A percentile compares a stretch with the other conserved stretches of the same genome.
Conservation (phyloP, 331 rosid genomes). For the Quercus phellos region DNA sequence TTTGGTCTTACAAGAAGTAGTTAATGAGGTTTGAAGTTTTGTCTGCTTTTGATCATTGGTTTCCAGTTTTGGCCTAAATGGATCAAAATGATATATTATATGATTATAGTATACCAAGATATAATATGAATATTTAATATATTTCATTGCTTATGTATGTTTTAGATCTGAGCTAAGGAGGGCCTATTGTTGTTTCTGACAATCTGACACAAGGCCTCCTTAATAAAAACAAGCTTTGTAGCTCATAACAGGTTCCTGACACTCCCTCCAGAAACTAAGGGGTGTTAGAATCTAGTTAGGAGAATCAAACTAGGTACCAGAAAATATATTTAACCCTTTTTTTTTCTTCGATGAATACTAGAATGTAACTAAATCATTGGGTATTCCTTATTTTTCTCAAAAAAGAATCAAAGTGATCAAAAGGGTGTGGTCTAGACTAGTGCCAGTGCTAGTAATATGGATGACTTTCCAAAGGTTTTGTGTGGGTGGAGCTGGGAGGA, state of each 20-base stretch:
- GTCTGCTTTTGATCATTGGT: conserved; percentile 22
- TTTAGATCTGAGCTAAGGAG: conserved; percentile 11
- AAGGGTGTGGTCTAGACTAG: not conserved
- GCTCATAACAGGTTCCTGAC: conserved; percentile 6
- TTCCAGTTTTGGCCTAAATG: conserved; percentile 20
- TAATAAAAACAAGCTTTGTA: conserved; percentile 1
- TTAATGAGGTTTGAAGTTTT: conserved; percentile 16
- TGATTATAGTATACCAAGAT: not conserved
- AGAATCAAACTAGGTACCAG: conserved; percentile 8
- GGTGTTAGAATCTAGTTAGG: conserved; percentile 6
- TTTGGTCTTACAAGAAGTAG: conserved; percentile 24
- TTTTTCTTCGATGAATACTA: not conserved
- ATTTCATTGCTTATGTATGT: not conserved
- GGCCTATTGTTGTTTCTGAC: not conserved
- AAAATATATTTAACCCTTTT: not conserved
- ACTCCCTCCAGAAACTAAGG: not conserved
- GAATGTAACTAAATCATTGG: conserved; percentile 9
- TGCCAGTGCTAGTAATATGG: conserved; percentile 20
- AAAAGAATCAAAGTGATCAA: not conserved
- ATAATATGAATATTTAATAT: not conserved
- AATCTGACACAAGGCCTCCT: not conserved
- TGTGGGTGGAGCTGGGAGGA: conserved; percentile 85
- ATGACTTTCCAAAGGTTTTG: conserved; percentile 29
- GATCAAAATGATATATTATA: not conserved
- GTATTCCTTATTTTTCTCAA: not conserved